phyloP scores from a whole-genome alignment of 2,329 filamentous ascomycete species.

The Blastomyces percursus region DNA sequence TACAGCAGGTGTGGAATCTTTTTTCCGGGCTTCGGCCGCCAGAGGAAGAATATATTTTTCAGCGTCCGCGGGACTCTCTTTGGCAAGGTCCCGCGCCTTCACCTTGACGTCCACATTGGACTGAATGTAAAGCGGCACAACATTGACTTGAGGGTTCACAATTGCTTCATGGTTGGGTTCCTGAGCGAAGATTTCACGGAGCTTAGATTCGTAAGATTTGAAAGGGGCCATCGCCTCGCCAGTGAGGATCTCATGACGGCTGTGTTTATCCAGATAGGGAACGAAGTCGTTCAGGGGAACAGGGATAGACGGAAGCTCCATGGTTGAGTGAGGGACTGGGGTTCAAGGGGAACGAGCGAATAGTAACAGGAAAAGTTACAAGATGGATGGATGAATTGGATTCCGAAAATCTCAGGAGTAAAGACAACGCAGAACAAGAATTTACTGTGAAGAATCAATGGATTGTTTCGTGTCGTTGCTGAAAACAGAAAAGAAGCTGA shows the following conservation, averaged over 20 bases:
- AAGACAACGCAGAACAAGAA: not conserved
- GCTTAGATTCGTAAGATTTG: conserved; percentile 21
- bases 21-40: conserved; percentile 43
- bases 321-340: not conserved
- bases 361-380: not conserved
- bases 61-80: conserved; percentile 16
- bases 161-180: conserved; percentile 18
- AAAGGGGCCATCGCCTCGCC: conserved; percentile 18
- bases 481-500: not conserved
- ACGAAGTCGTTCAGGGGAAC: conserved; percentile 13
- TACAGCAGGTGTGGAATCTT: conserved; percentile 53
- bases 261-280: conserved; percentile 11
- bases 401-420: not conserved
- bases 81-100: conserved; percentile 17
- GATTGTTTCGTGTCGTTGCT: not conserved
- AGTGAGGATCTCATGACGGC: conserved; percentile 13
- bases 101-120: conserved; percentile 13
- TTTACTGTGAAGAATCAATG: not conserved
- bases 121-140: conserved; percentile 20
- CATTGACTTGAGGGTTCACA: conserved; percentile 18
- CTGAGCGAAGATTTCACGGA: conserved; percentile 25
- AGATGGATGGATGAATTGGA: not conserved
- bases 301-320: conserved; percentile 14
- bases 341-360: not conserved
- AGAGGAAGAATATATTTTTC: conserved; percentile 22